These are phyloP conservation scores for Emericellopsis cladophorae DNA, from an alignment of 2,329 filamentous ascomycete genomes.

Conservation along the genomic window DNA sequence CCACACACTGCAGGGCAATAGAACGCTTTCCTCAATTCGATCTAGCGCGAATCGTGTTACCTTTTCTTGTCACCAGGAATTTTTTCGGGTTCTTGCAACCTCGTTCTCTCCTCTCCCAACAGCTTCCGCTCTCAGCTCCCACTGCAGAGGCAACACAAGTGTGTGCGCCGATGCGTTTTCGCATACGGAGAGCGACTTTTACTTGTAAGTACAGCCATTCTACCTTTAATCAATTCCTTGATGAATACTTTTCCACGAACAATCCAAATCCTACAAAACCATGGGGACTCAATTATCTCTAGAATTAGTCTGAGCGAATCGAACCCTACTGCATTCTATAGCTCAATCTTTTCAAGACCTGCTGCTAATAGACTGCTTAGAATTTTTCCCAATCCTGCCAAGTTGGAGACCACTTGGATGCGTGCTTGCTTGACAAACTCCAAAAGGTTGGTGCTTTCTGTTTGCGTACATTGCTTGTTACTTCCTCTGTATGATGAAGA, in stretches of 20 bases:
- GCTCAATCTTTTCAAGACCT: too few species aligned
- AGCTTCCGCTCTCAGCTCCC: neutral
- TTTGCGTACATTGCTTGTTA: constrained; percentile 1
- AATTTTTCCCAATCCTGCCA: neutral
- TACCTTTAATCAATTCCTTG: constrained; percentile 17
- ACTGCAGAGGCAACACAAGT: neutral
- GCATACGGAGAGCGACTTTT: neutral
- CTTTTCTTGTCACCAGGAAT: constrained; percentile 12
- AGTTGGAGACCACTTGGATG: neutral
- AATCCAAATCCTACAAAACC: constrained; percentile 51
- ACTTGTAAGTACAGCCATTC: constrained; percentile 8
- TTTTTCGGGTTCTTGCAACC: constrained; percentile 9
- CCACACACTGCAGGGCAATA: neutral
- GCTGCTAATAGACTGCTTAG: too few species aligned
- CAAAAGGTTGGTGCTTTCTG: constrained; percentile 32
- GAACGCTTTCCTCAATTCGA: neutral
- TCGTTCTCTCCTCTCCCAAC: constrained; percentile 6
- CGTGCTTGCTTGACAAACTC: neutral
- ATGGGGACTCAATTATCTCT: constrained; percentile 40
- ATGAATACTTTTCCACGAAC: constrained; percentile 31
- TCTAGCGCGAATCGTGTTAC: constrained; percentile 7
- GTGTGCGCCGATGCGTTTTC: neutral
- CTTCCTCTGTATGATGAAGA: constrained; percentile 42
- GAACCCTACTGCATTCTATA: constrained; percentile 6
- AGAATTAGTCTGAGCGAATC: constrained; percentile 44